These are phyloP conservation scores for Cladophialophora psammophila DNA, from an alignment of 2,329 filamentous ascomycete species.

Conservation along the genomic window DNA sequence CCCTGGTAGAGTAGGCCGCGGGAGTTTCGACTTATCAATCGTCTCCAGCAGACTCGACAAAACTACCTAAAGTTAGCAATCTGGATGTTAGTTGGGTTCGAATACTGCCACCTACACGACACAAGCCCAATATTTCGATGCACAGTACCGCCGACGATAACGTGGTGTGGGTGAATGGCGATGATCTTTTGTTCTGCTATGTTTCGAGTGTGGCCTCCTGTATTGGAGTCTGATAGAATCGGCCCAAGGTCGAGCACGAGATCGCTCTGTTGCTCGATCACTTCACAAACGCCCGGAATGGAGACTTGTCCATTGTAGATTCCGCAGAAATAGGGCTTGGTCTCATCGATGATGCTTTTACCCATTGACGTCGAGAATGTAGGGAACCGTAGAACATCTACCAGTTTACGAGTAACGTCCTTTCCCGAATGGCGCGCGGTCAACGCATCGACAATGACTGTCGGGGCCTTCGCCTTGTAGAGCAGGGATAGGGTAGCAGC, in stretches of 20 bases:
- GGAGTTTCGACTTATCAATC: too few relatives aligned
- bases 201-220: slow-evolving; percentile 41
- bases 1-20: too few relatives aligned
- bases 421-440: background rate
- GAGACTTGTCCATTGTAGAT: slow-evolving; percentile 10
- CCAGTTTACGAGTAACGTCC: background rate
- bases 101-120: too few relatives aligned
- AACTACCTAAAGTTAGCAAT: too few relatives aligned
- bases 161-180: background rate
- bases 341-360: slow-evolving; percentile 16
- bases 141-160: too few relatives aligned
- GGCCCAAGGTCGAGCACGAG: slow-evolving; percentile 56
- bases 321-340: background rate
- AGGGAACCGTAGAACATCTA: slow-evolving; percentile 12
- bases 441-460: background rate
- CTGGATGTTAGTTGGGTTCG: too few relatives aligned
- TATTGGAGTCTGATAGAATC: slow-evolving; percentile 56
- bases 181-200: background rate
- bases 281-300: background rate
- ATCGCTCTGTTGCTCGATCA: slow-evolving; percentile 44
- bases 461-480: too few relatives aligned
- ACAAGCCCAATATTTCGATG: too few relatives aligned
- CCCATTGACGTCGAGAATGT: slow-evolving; percentile 15
- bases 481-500: too few relatives aligned
- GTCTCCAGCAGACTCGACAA: too few relatives aligned